Percentiles rank a stretch among this genome's conserved stretches.
phyloP scores from a whole-genome alignment of 192 early-diverging fungal species.

The Dimargaris cristalligena region DNA sequence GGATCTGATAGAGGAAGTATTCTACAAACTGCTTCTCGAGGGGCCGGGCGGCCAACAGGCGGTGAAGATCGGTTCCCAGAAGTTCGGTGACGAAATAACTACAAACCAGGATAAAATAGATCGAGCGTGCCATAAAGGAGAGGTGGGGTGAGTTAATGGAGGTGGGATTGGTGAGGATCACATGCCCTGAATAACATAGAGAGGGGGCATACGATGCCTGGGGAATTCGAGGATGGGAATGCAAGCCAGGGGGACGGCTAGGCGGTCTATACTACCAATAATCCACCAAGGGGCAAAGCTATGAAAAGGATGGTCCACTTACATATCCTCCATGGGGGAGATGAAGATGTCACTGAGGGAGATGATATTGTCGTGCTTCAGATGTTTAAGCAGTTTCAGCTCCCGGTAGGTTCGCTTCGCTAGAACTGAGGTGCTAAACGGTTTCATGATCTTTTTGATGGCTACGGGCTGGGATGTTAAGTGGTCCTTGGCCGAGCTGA shows the following conservation, averaged over 20 bases:
- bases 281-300: too few relatives aligned
- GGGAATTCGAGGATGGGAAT: too few relatives aligned
- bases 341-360: constrained; percentile 87
- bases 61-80: constrained; percentile 87
- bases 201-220: too few relatives aligned
- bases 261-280: too few relatives aligned
- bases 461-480: constrained; percentile 69
- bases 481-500: constrained; percentile 78
- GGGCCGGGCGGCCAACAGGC: constrained; percentile 72
- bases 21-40: constrained; percentile 91
- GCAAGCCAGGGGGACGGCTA: too few relatives aligned
- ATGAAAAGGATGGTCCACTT: too few relatives aligned
- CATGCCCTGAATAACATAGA: too few relatives aligned
- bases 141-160: too few relatives aligned
- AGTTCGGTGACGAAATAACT: constrained; percentile 95
- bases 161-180: too few relatives aligned
- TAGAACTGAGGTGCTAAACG: constrained; percentile 79
- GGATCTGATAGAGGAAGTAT: constrained; percentile 95
- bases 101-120: too few relatives aligned
- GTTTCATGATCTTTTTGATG: constrained; percentile 94
- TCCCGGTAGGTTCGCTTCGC: constrained; percentile 93
- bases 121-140: too few relatives aligned
- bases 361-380: constrained; percentile 94
- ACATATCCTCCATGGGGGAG: constrained; percentile 82
- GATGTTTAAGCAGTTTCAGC: constrained; percentile 79